Base-by-base conservation (phyloP, 768 basidiomycete species). In the Mycena olivaceomarginata region DNA sequence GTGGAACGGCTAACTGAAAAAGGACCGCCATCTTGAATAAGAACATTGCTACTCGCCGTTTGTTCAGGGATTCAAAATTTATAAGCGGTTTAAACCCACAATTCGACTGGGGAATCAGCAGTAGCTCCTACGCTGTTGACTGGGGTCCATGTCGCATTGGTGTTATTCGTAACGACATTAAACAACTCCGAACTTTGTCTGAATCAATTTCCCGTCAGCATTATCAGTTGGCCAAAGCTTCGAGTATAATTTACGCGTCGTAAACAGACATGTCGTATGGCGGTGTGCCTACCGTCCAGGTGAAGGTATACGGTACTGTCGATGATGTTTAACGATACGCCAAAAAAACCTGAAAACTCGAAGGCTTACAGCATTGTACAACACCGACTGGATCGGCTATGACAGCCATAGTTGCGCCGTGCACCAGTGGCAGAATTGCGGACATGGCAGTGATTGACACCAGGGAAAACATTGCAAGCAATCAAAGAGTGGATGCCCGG, bases 371-470 rank as follows among this genome's bases (percentile, higher is more conserved):
- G 43, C 63, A 65, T 37, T 40, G 62, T 15, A 63, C 37, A 20
- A 63, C 62, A 11, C 63, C 63, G 10, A 65, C 63, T n/a, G 63
- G 63, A 22, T 65, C 64, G 18, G 43, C 22, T 20, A 46, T 66
- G 7, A 22, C 9, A 5, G 64, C 40, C 16, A 41, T 63, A 10
- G 13, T 39, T 39, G 37, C 31, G n/a, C 31, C 31, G 5, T 16
- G 59, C n/a, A 60, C 59, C 25, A 60, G 13, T 37, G 59, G 31
- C 4, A 60, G 13, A 37, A 31, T 25, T 37, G 31, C 12, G 0
- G 15, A 45, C 43, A 37, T 7, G 31, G 31, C 3, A 60, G 37
- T n/a, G 31, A 60, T 16, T 45, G 43, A 10, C 11, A 45, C 43
- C 18, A 20, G 39, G 59, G 59, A 39, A 10, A 60, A 16, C 31